These are phyloP conservation scores for Phtheirospermum japonicum DNA, from an alignment of 257 asterid genomes.

Conservation along the genomic window DNA sequence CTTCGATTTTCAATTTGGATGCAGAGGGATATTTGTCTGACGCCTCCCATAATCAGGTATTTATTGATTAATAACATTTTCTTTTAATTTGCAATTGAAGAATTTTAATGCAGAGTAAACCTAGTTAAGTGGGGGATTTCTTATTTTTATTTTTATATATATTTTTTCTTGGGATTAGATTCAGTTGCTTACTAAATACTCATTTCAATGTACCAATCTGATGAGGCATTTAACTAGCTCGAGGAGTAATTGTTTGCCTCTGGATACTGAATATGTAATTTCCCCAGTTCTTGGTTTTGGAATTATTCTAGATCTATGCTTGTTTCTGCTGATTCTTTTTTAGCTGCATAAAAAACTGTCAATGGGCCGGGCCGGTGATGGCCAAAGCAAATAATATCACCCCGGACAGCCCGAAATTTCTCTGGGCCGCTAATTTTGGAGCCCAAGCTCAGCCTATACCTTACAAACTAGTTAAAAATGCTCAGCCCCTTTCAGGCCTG, in stretches of 20 bases:
- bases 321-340: neutral
- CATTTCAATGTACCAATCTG: too few relatives aligned
- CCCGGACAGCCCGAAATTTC: too few relatives aligned
- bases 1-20: slow-evolving; percentile 26
- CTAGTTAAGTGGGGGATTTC: too few relatives aligned
- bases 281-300: neutral
- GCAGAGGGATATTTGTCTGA: slow-evolving; percentile 83
- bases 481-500: neutral
- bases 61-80: neutral
- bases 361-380: neutral
- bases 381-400: too few relatives aligned
- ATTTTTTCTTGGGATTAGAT: neutral
- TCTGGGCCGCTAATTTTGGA: too few relatives aligned
- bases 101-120: slow-evolving; percentile 33
- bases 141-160: too few relatives aligned
- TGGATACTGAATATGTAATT: neutral
- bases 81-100: slow-evolving; percentile 23
- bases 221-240: too few relatives aligned
- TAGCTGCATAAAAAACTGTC: neutral
- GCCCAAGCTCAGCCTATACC: too few relatives aligned
- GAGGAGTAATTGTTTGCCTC: neutral
- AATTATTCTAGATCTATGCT: neutral
- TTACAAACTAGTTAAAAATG: neutral
- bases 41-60: slow-evolving; percentile 72
- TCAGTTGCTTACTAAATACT: too few relatives aligned